Evolutionary conservation across 2,329 filamentous ascomycete species (phyloP).

Genomic region (Plenodomus tracheiphilus): DNA sequence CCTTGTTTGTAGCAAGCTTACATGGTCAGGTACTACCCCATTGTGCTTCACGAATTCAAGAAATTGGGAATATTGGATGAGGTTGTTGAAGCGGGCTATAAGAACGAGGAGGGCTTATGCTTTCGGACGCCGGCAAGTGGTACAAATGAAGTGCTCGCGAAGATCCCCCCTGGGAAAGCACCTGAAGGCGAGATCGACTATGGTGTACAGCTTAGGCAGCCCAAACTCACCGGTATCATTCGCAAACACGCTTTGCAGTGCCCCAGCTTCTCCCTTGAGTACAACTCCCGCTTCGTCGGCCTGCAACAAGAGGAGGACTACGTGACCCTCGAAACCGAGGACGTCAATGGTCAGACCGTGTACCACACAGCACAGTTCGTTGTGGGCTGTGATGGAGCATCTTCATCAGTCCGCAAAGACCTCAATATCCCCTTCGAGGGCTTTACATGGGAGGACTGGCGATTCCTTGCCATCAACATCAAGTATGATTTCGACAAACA

Average conservation of each 20-base stretch:
- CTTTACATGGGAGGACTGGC: slow-evolving; percentile 1
- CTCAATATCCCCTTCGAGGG: slow-evolving; percentile 1
- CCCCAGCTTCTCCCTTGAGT: background rate
- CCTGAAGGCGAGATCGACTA: background rate
- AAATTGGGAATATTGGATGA: background rate
- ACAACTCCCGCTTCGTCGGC: background rate
- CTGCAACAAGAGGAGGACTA: background rate
- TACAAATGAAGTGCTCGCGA: background rate
- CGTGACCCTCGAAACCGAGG: background rate
- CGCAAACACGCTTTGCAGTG: background rate
- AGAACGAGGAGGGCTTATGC: background rate
- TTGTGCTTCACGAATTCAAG: background rate
- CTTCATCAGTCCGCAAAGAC: background rate
- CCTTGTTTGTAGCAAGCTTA: background rate
- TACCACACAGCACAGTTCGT: background rate
- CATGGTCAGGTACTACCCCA: background rate
- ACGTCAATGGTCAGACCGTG: background rate
- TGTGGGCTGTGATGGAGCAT: slow-evolving; percentile 1
- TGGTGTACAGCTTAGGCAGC: background rate
- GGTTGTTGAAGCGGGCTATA: background rate
- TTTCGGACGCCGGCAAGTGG: background rate
- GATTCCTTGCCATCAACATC: slow-evolving; percentile 1
- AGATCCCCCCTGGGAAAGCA: slow-evolving; percentile 1
- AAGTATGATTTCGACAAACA: background rate
- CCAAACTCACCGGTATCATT: background rate